These are phyloP conservation scores for Avena sativa DNA, from an alignment of 176 grass and related monocot genomes.

Conservation along the genomic window DNA sequence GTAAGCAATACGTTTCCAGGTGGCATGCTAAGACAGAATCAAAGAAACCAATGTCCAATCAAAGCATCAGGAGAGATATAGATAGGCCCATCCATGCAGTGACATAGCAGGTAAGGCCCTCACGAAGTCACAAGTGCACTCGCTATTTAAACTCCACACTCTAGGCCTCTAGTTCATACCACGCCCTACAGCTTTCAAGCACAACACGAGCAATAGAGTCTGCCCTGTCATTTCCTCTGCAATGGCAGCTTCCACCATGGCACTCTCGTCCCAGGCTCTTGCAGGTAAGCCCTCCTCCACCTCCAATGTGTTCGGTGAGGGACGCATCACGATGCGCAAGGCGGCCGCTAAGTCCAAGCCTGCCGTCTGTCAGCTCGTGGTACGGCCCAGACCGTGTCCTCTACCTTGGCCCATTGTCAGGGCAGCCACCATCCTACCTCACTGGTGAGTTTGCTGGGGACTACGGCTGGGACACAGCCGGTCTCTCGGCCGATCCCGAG, in stretches of 20 bases:
- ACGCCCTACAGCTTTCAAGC: not conserved
- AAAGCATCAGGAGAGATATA: slow-evolving; percentile 24
- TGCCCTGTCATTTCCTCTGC: not conserved
- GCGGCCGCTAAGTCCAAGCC: not conserved
- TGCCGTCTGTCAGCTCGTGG: not conserved
- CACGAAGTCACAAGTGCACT: not conserved
- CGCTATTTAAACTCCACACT: slow-evolving; percentile 42
- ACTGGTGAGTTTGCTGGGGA: not conserved
- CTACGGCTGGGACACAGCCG: not conserved
- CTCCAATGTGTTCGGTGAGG: slow-evolving; percentile 45
- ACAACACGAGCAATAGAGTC: not conserved
- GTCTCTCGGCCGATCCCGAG: not conserved
- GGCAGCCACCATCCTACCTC: not conserved
- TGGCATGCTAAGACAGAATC: slow-evolving; percentile 13
- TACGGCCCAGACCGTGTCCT: not conserved
- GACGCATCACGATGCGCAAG: slow-evolving; percentile 18
- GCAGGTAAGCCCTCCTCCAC: slow-evolving; percentile 5
- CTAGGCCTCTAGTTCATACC: not conserved
- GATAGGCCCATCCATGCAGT: slow-evolving; percentile 33
- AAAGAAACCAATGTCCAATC: not conserved
- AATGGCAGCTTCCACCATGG: slow-evolving; percentile 47
- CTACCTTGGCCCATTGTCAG: not conserved
- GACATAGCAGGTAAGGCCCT: not conserved
- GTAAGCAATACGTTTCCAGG: not conserved
- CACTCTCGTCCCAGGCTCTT: slow-evolving; percentile 21